Percentiles rank a stretch among this genome's conserved stretches.
These are phyloP conservation scores for Lasiodiplodia theobromae DNA, from an alignment of 2,329 filamentous ascomycete species.

Conservation along the genomic window DNA sequence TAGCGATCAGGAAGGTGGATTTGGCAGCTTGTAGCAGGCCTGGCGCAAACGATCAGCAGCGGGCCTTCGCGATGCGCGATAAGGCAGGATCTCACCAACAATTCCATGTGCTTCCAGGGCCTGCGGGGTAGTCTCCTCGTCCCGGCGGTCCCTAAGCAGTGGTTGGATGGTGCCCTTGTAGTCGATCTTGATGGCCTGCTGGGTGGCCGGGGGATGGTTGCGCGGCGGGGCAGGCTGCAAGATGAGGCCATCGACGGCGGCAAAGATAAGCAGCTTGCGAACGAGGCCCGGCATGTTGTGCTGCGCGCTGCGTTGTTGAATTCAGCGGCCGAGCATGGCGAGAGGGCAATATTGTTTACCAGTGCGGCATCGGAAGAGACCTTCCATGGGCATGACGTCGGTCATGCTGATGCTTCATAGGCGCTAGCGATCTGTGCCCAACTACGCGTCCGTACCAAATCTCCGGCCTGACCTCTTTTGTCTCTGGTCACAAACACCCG, in stretches of 20 bases:
- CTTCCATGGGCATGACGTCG: slow-evolving; percentile 17
- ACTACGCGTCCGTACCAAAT: neutral
- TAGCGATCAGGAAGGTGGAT: slow-evolving; percentile 83
- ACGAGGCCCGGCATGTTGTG: slow-evolving; percentile 74
- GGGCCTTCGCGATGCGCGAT: neutral
- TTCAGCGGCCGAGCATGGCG: slow-evolving; percentile 22
- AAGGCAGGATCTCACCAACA: slow-evolving; percentile 56
- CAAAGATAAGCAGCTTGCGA: slow-evolving; percentile 81
- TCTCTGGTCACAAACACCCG: neutral
- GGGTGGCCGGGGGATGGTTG: slow-evolving; percentile 59
- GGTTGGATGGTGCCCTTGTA: slow-evolving; percentile 68
- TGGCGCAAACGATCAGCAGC: slow-evolving; percentile 49
- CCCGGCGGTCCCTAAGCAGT: slow-evolving; percentile 49
- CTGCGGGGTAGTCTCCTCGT: slow-evolving; percentile 46
- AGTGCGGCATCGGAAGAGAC: slow-evolving; percentile 28
- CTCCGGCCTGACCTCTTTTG: slow-evolving; percentile 18
- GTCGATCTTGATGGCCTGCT: slow-evolving; percentile 70
- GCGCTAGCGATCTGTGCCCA: slow-evolving; percentile 13
- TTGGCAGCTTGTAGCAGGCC: slow-evolving; percentile 85
- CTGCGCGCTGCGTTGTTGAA: slow-evolving; percentile 16
- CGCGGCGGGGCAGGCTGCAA: slow-evolving; percentile 73
- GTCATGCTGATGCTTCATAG: slow-evolving; percentile 20
- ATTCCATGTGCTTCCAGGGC: slow-evolving; percentile 60
- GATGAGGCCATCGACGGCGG: slow-evolving; percentile 81
- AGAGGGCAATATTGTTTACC: slow-evolving; percentile 1